Evolutionary conservation across 441 rosid genomes (phyloP).

Genomic region (Rhodomyrtus psidioides): DNA sequence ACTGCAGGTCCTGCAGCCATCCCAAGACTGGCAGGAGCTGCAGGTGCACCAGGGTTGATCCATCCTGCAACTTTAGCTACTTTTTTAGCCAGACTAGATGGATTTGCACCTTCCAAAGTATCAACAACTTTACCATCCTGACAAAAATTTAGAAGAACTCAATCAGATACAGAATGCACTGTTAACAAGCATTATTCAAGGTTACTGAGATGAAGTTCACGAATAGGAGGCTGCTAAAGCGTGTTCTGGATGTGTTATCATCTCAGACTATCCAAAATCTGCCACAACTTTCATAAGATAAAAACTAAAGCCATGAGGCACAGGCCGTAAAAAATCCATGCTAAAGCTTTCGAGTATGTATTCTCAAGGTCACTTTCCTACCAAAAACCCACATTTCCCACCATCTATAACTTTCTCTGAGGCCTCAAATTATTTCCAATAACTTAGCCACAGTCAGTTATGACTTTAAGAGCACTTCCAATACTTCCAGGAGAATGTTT

Average conservation of each 20-base stretch:
- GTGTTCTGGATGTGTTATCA: background rate
- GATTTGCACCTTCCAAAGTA: slow-evolving; percentile 89
- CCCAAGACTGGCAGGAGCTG: slow-evolving; percentile 95
- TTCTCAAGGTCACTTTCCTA: background rate
- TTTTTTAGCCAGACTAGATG: slow-evolving; percentile 88
- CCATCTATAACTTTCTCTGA: background rate
- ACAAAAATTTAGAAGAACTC: background rate
- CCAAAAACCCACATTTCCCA: background rate
- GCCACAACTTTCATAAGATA: background rate
- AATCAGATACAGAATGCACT: background rate
- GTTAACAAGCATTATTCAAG: background rate
- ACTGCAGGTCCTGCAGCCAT: slow-evolving; percentile 81
- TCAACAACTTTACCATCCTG: slow-evolving; percentile 80
- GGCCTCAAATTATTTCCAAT: background rate
- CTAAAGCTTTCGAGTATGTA: background rate
- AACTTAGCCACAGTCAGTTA: background rate
- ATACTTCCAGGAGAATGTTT: background rate
- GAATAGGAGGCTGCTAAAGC: background rate
- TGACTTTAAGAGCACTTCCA: background rate
- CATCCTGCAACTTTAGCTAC: slow-evolving; percentile 71
- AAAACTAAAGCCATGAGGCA: background rate
- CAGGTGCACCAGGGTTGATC: slow-evolving; percentile 56
- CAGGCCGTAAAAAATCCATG: background rate
- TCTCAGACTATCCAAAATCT: background rate
- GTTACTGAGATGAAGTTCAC: background rate